phyloP scores from a whole-genome alignment of 2,329 filamentous ascomycete species.

The Aspergillus japonicus region DNA sequence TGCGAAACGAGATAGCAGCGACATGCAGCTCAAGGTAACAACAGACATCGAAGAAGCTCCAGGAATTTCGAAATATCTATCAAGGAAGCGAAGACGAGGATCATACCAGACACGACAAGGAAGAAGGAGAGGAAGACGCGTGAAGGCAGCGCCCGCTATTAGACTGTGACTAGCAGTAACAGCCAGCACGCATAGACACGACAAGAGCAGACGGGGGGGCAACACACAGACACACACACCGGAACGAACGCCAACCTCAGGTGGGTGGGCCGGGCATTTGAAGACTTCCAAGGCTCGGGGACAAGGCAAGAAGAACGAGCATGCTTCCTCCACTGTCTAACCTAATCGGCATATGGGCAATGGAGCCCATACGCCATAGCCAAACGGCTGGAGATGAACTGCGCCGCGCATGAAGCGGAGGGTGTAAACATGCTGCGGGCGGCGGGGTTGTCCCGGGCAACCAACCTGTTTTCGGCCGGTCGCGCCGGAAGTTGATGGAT shows the following conservation, averaged over 20 bases:
- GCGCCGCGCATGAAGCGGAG: constrained; percentile 19
- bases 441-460: constrained; percentile 36
- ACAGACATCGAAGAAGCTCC: constrained; percentile 15
- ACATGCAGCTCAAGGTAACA: constrained; percentile 9
- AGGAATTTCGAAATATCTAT: background rate
- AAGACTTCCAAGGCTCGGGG: constrained; percentile 23
- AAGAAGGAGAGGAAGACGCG: constrained; percentile 8
- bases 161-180: background rate
- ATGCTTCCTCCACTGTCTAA: constrained; percentile 16
- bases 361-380: constrained; percentile 15
- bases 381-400: constrained; percentile 26
- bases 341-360: constrained; percentile 11
- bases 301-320: constrained; percentile 27
- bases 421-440: constrained; percentile 35
- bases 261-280: constrained; percentile 30
- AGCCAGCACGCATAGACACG: background rate
- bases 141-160: constrained; percentile 8
- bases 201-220: constrained; percentile 1
- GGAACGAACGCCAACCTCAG: constrained; percentile 11
- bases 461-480: constrained; percentile 24
- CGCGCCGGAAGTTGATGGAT: constrained; percentile 8
- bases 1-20: constrained; percentile 2
- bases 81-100: constrained; percentile 8
- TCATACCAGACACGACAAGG: constrained; percentile 7
- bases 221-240: constrained; percentile 16